A percentile compares a stretch with the other conserved stretches of the same genome.
Evolutionary conservation across 495 filamentous ascomycete genomes (phyloP).

Genomic region (Penicillium steckii): DNA sequence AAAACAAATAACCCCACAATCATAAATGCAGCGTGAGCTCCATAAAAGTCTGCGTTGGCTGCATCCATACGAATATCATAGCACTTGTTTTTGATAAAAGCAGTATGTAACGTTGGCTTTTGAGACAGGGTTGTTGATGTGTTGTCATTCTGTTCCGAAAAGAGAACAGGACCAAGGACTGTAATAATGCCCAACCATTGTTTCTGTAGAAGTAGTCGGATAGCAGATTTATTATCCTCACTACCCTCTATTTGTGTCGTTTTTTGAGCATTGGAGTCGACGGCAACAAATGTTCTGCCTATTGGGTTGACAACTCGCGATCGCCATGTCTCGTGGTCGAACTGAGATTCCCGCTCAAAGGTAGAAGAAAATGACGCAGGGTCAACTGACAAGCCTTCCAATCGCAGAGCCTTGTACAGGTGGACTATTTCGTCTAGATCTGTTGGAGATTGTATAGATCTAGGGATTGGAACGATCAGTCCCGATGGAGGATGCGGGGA

Average conservation of each 20-base stretch:
- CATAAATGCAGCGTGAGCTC: constrained; percentile 16
- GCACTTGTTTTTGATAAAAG: constrained; percentile 7
- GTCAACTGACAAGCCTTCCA: constrained; percentile 27
- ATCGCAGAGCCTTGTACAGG: constrained; percentile 25
- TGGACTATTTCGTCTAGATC: constrained; percentile 10
- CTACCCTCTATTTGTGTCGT: neutral
- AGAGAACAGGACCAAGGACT: constrained; percentile 26
- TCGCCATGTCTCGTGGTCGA: constrained; percentile 40
- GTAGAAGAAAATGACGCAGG: constrained; percentile 48
- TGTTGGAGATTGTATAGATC: constrained; percentile 1
- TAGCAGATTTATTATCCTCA: constrained; percentile 6
- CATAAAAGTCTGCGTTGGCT: constrained; percentile 22
- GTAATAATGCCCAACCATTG: constrained; percentile 29
- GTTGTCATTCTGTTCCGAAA: constrained; percentile 12
- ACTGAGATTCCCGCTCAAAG: constrained; percentile 43
- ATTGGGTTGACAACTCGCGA: constrained; percentile 44
- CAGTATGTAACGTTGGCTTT: constrained; percentile 2
- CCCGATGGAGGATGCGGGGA: constrained; percentile 1
- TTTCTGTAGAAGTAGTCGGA: constrained; percentile 12
- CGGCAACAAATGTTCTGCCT: constrained; percentile 41
- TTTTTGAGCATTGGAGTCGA: constrained; percentile 5
- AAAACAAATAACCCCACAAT: constrained; percentile 44
- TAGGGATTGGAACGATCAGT: constrained; percentile 18
- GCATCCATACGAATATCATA: constrained; percentile 3
- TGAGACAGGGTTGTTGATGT: constrained; percentile 9